Base-by-base conservation (phyloP, 225 moss, liverwort and hornwort genomes). In the Physcomitrellopsis africana region DNA sequence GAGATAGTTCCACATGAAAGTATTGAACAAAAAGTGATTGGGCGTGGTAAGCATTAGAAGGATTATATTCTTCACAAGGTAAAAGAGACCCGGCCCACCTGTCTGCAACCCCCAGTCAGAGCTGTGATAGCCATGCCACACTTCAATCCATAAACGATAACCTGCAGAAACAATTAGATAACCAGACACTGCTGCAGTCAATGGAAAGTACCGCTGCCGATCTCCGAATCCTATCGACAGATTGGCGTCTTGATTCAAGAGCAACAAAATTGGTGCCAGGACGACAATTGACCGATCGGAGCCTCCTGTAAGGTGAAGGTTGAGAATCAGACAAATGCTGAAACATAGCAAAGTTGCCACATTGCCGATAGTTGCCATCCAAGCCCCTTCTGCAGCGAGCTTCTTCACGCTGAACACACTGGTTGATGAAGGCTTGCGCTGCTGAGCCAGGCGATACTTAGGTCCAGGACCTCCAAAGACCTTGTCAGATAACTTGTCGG, bases 341-440 rank as follows among this genome's bases (percentile, higher is more conserved):
- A 99, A 93, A 74, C 95, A 95, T 16, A 95, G 83, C 19, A 95
- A 14, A 13, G 95, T 95, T 20, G 99, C 81, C 26, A 91, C 64
- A 29, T 99, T 99, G 77, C 99, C 99, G 53, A 93, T 92, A 17
- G 84, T 86, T 17, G 99, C 95, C 99, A 99, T 93, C 95, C 95
- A 95, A 9, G 95, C 99, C 46, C 93, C 95, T 67, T 95, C 99
- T 41, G 93, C 92, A 27, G 99, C 90, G 29, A 99, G 92, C 80
- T 93, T 95, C 74, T 92, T 92, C 24, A 93, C 93, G 61, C 89
- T 94, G 68, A 93, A 91, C 23, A 92, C 85, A 60, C 89, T 92
- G 10, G 89, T 87, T 18, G 89, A 84, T 4, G 85, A 82, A 18
- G 91, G 91, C 66, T 83, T 95, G 67, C 87, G 90, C 73, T 92